Evolutionary conservation across 2,329 filamentous ascomycete genomes (phyloP), one percentile per base, ranked within the genome.

Genomic region (Plenodomus tracheiphilus): DNA sequence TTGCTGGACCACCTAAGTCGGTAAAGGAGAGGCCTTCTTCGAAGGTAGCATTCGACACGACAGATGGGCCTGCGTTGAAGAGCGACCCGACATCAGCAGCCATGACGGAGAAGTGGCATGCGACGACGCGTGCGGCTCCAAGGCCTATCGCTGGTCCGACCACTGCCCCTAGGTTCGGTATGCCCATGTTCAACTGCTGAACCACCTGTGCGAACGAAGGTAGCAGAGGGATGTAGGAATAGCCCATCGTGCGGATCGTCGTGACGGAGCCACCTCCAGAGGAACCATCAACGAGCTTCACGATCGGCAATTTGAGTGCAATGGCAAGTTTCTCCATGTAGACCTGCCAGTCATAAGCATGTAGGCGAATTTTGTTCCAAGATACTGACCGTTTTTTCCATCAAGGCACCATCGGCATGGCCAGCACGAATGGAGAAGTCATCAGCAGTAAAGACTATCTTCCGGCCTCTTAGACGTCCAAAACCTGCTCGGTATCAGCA

Each of bases 41-140:
- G 54, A 85, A 86, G 0, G 84, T 87, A 1, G 84, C 84, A 6
- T 78, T 72, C 41, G 81, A 80, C 16, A 86, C 84, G 0, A 86
- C 83, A 51, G 81, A 80, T 0, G 84, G 83, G 0, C 84, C 84
- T 6, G 84, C 84, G 61, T 86, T 86, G 62, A 87, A 85, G 19
- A 86, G 61, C 1, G 77, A 76, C 0, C 84, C 84, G 1, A 87
- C 75, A 62, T 86, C 82, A 4, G 73, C 82, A 2, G 84, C 83
- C 84, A 86, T 86, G 28, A 86, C 84, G 1, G 79, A 83, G 60
- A 86, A 87, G 61, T 86, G 84, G 39, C 82, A 85, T 1, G 78
- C 76, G 1, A 84, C 81, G 0, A 85, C 82, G 35, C 84, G 72
- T 1, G 84, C 83, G 2, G 84, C 83, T 7, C 84, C 84, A 2